These are phyloP conservation scores for Xylaria cubensis DNA, from an alignment of 495 filamentous ascomycete genomes.

Conservation along the genomic window DNA sequence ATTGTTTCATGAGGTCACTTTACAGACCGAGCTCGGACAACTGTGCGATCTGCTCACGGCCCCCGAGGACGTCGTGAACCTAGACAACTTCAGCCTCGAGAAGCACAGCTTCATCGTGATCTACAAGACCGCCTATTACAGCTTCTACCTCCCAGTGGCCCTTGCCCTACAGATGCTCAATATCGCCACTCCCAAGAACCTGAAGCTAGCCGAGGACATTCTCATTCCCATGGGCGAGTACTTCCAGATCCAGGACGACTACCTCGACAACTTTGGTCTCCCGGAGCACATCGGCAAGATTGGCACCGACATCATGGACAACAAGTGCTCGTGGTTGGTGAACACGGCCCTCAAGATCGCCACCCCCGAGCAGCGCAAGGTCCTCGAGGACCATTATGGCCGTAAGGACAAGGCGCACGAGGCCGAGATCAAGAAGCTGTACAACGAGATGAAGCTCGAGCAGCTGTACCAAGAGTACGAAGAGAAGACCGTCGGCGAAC, in stretches of 20 bases:
- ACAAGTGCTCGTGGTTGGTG: constrained; percentile 98
- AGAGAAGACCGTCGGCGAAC: constrained; percentile 77
- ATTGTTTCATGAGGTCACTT: constrained; percentile 92
- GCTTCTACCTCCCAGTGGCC: constrained; percentile 97
- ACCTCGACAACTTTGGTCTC: constrained; percentile 94
- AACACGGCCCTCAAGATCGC: constrained; percentile 87
- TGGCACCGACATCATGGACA: constrained; percentile 97
- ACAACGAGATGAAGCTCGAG: constrained; percentile 81
- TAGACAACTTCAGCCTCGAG: constrained; percentile 89
- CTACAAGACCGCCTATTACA: constrained; percentile 99
- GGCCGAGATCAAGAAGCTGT: constrained; percentile 84
- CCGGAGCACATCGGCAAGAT: constrained; percentile 95
- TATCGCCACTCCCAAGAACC: constrained; percentile 80
- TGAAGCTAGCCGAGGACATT: constrained; percentile 85
- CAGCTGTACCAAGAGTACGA: constrained; percentile 85
- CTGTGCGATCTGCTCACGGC: constrained; percentile 93
- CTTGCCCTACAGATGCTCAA: constrained; percentile 83
- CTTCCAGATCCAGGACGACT: constrained; percentile 99
- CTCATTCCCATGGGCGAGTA: constrained; percentile 98
- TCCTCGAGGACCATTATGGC: constrained; percentile 87
- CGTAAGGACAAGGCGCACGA: constrained; percentile 83
- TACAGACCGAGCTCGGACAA: constrained; percentile 94
- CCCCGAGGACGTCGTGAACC: constrained; percentile 88
- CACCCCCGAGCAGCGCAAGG: constrained; percentile 78
- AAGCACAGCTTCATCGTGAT: constrained; percentile 99